Conservation (phyloP, 148 eudicot species). For the Vaccinium myrtillus region DNA sequence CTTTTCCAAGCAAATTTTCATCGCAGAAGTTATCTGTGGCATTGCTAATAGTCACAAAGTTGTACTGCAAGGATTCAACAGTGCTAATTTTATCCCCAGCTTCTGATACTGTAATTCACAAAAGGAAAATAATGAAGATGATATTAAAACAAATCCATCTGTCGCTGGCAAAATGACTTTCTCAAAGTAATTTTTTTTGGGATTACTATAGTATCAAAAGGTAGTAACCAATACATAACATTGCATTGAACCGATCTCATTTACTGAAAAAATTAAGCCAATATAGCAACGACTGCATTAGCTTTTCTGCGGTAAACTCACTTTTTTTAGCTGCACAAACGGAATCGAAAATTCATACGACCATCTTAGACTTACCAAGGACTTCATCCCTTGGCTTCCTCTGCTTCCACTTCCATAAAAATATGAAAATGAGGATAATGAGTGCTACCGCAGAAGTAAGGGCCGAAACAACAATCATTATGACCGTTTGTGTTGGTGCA, state of each 20-base stretch:
- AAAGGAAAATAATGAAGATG: background rate
- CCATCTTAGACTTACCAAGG: background rate
- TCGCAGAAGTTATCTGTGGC: conserved; percentile 55
- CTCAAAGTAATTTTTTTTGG: no score
- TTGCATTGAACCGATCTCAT: no score
- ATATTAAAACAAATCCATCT: background rate
- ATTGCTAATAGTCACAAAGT: conserved; percentile 34
- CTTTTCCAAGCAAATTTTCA: conserved; percentile 30
- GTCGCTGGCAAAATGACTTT: no score
- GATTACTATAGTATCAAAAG: no score
- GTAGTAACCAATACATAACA: no score
- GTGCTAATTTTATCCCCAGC: conserved; percentile 15
- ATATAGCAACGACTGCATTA: background rate
- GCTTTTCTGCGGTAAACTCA: no score
- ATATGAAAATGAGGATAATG: background rate
- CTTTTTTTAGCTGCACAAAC: no score
- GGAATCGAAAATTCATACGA: no score
- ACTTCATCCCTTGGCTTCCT: background rate
- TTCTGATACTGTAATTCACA: background rate
- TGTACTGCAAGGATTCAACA: conserved; percentile 32
- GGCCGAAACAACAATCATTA: background rate
- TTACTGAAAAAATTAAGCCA: no score
- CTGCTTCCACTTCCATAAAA: conserved; percentile 18
- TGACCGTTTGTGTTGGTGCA: no score
- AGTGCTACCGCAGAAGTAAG: conserved; percentile 12